Base-by-base conservation (phyloP, 495 filamentous ascomycete species). In the Annulohypoxylon maeteangense region DNA sequence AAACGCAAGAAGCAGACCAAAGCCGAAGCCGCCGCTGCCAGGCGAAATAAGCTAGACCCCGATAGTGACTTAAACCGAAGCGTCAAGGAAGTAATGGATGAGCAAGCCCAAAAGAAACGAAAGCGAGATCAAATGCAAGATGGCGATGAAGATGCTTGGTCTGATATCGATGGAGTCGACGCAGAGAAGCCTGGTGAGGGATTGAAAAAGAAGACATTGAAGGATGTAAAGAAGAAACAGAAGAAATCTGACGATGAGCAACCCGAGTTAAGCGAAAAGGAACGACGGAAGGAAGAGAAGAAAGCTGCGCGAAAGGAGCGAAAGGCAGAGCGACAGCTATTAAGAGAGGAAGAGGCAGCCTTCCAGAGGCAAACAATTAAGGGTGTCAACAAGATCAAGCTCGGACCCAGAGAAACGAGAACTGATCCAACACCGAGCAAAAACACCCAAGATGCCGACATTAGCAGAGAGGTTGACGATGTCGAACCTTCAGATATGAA, bases 1-100 rank as follows among this genome's bases (percentile, higher is more conserved):
- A 86, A 89, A 80, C 89, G 88, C 78, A 93, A 93, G 79, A 95
- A 95, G 79, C 92, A 94, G 80, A 92, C 91, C 51, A 95, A 95
- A 79, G 91, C 91, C 74, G 86, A 95, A 78, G 90, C 90, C 61
- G 89, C 88, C 51, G 88, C 89, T 51, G 92, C 92, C 7, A 90
- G 90, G 79, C 81, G 85, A 78, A 93, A 92, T 40, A 97, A 96
- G 80, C 86, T 97, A 12, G 91, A 97, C 62, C 93, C 94, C 29
- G 92, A 94, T 62, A 89, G 89, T 65, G 88, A 87, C 42, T 75
- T 83, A 42, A 81, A 86, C 70, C 90, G 91, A 78, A 92, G 86
- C 62, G 92, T 90, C 53, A 93, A 95, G 78, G 93, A 97, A 73
- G 87, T 96, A 38, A 88, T 93, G 86, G 92, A 94, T 51, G 91